Base-by-base conservation (phyloP, 805 yeast genomes). In the Isabelozyma heimii region DNA sequence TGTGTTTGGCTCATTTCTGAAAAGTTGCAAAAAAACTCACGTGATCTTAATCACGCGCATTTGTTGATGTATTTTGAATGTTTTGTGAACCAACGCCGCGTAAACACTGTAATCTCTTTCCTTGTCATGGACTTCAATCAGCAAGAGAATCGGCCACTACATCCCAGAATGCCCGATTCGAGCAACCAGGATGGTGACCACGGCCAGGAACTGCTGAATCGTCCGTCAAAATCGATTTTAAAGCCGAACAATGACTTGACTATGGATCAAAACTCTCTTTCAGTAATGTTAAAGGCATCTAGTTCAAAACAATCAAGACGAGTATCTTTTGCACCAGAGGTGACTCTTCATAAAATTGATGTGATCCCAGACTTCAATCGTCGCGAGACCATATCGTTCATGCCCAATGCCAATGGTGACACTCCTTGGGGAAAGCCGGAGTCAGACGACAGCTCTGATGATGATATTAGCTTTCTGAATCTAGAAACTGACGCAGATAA, bases 321-420 rank as follows among this genome's bases (percentile, higher is more conserved):
- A 24, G 92, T 87, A 5, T 83, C 90, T 4, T 87, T 87, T 72
- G 91, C 91, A 0, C 87, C 87, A 1, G 88, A 83, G 55, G 89
- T 84, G 0, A 83, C 87, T 3, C 70, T 84, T 39, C 88, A 84
- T 57, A 80, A 82, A 57, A 74, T 77, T 54, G 83, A 67, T 50
- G 62, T 64, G 51, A 66, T 67, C 42, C 70, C 66, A 8, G 56
- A 44, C 14, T 50, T 50, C 40, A 50, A 54, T 52, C 47, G 71
- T 46, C 48, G 69, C 42, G 60, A 65, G 45, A 68, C 72, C 46
- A 61, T 63, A 35, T 69, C 65, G 1, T 53, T 49, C 47, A 44
- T 53, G 4, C 57, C 62, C 4, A 58, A 15, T 27, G 35, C 16
- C 42, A 27, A n/a, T 5, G n/a, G 20, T 12, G 40, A 42, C 16